Conservation (phyloP, 2,329 filamentous ascomycete genomes). For the Huntiella moniliformis region DNA sequence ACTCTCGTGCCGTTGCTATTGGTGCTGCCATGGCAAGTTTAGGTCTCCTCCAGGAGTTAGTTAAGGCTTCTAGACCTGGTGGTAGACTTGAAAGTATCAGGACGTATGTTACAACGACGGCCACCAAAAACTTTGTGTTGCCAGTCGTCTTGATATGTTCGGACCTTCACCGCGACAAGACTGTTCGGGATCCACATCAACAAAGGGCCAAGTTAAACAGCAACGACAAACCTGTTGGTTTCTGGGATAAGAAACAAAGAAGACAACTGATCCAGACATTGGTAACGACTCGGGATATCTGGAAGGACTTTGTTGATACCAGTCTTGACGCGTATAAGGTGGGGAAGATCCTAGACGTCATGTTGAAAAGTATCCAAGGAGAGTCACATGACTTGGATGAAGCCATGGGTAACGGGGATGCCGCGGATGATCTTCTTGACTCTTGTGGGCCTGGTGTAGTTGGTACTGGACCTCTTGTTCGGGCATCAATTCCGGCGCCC, state of each 20-base stretch:
- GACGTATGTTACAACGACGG: slow-evolving; percentile 63
- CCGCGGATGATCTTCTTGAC: not conserved
- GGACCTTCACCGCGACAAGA: slow-evolving; percentile 43
- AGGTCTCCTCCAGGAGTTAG: slow-evolving; percentile 54
- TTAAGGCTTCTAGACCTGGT: slow-evolving; percentile 52
- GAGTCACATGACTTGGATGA: not conserved
- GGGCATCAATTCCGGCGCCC: not conserved
- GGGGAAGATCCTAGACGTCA: slow-evolving; percentile 58
- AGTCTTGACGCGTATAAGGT: slow-evolving; percentile 88
- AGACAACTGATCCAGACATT: slow-evolving; percentile 60
- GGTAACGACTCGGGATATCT: slow-evolving; percentile 56
- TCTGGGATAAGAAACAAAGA: slow-evolving; percentile 39
- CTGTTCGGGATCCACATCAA: slow-evolving; percentile 21
- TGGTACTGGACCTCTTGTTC: not conserved
- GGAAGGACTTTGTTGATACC: slow-evolving; percentile 55
- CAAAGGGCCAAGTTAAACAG: slow-evolving; percentile 22
- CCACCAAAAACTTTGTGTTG: slow-evolving; percentile 69
- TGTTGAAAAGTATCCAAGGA: slow-evolving; percentile 51
- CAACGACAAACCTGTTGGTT: not conserved
- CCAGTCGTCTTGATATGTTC: slow-evolving; percentile 70
- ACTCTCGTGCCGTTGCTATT: slow-evolving; percentile 67
- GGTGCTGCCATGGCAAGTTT: slow-evolving; percentile 74
- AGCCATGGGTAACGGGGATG: not conserved
- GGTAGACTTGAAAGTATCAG: slow-evolving; percentile 55
- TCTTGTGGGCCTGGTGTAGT: not conserved